These are phyloP conservation scores for Epichloe coenophiala DNA, from an alignment of 2,329 filamentous ascomycete genomes.

Conservation along the genomic window DNA sequence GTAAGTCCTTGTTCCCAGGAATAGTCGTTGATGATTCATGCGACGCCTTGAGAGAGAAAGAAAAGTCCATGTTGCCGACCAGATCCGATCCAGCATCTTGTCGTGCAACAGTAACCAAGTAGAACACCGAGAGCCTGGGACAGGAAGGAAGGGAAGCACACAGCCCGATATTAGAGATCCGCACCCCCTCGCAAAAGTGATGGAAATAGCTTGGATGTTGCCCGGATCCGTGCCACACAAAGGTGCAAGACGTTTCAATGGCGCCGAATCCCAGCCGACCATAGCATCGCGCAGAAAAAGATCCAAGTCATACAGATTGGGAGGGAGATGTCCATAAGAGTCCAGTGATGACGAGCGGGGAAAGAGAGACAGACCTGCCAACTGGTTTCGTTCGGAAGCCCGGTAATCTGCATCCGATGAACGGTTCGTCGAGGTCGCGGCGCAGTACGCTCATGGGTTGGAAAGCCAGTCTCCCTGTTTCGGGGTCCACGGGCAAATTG, in stretches of 20 bases:
- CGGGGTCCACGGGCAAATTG: conserved; percentile 89
- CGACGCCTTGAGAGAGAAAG: conserved; percentile 12
- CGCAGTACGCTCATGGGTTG: conserved; percentile 41
- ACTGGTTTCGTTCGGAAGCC: conserved; percentile 95
- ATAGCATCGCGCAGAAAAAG: conserved; percentile 14
- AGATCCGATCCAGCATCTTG: conserved; percentile 21
- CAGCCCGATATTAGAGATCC: not conserved
- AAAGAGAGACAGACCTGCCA: conserved; percentile 90
- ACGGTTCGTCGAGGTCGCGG: conserved; percentile 83
- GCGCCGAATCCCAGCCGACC: conserved; percentile 9
- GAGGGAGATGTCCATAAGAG: conserved; percentile 22
- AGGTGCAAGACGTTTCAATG: conserved; percentile 6
- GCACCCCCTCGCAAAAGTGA: conserved; percentile 1
- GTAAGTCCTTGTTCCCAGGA: conserved; percentile 64
- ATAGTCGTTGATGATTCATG: conserved; percentile 10
- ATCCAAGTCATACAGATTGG: conserved; percentile 18
- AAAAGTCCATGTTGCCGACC: conserved; percentile 17
- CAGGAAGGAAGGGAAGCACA: conserved; percentile 14
- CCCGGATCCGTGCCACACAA: conserved; percentile 10
- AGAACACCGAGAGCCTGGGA: conserved; percentile 8
- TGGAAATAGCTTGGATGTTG: conserved; percentile 13
- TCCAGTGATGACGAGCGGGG: conserved; percentile 43
- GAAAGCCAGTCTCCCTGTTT: conserved; percentile 36
- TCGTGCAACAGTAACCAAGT: not conserved
- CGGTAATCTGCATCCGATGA: conserved; percentile 94